Evolutionary conservation across 2,329 filamentous ascomycete genomes (phyloP).

Genomic region (Ascomycota sp.): DNA sequence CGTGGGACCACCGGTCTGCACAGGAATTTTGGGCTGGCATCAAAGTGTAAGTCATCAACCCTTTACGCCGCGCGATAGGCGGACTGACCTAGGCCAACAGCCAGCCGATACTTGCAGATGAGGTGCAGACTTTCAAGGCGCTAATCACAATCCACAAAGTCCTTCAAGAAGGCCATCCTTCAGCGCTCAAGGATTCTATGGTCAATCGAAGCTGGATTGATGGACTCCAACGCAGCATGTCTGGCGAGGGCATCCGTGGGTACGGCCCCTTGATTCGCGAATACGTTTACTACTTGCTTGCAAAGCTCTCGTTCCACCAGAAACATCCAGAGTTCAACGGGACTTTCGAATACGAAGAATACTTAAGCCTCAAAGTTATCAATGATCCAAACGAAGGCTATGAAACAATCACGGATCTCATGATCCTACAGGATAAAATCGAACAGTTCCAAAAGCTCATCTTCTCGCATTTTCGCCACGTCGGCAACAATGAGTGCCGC

Average conservation of each 20-base stretch:
- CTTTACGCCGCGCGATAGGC: not conserved
- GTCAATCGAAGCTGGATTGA: constrained; percentile 81
- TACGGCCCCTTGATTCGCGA: constrained; percentile 87
- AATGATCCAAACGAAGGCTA: constrained; percentile 97
- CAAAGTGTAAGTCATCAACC: constrained; percentile 58
- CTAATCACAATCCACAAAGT: constrained; percentile 96
- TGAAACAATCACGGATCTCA: constrained; percentile 90
- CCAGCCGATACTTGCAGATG: constrained; percentile 93
- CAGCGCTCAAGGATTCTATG: constrained; percentile 74
- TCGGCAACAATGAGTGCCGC: constrained; percentile 86
- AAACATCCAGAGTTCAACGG: constrained; percentile 97
- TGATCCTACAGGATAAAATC: constrained; percentile 94
- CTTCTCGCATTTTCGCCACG: constrained; percentile 85
- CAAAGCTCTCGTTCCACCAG: constrained; percentile 90
- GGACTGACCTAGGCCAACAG: constrained; percentile 21
- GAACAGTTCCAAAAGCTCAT: constrained; percentile 97
- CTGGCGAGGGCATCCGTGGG: constrained; percentile 68
- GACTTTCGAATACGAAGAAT: constrained; percentile 97
- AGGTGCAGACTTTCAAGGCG: constrained; percentile 97
- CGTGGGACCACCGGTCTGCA: constrained; percentile 96
- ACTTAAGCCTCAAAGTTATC: constrained; percentile 92
- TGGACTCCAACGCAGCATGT: constrained; percentile 65
- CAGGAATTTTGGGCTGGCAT: constrained; percentile 92
- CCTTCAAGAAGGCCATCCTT: constrained; percentile 84
- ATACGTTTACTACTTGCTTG: constrained; percentile 88